These are phyloP conservation scores for Blastomyces silverae DNA, from an alignment of 2,329 filamentous ascomycete genomes.

Conservation along the genomic window DNA sequence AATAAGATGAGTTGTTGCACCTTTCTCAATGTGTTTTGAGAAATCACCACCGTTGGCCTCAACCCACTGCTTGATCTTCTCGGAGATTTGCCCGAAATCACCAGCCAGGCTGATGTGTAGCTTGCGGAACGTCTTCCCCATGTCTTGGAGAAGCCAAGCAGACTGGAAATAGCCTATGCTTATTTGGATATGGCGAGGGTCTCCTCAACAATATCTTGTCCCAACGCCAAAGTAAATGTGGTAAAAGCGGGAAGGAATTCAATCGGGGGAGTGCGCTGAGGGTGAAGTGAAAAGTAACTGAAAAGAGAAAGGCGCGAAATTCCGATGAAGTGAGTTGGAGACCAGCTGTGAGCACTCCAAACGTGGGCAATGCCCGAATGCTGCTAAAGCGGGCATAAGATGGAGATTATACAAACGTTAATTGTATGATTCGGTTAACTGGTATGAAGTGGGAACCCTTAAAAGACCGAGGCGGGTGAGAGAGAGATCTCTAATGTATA, in stretches of 20 bases:
- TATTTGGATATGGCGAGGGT: neutral
- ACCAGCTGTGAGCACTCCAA: neutral
- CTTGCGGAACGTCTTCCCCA: conserved; percentile 46
- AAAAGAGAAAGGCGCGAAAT: neutral
- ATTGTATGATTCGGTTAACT: neutral
- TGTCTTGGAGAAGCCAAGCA: conserved; percentile 13
- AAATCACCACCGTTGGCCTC: conserved; percentile 55
- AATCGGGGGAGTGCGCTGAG: neutral
- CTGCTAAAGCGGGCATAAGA: neutral
- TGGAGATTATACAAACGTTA: neutral
- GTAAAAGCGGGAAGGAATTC: neutral
- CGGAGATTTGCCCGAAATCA: conserved; percentile 47
- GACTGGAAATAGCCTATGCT: neutral
- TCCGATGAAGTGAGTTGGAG: neutral
- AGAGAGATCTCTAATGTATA: neutral
- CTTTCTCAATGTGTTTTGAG: conserved; percentile 44
- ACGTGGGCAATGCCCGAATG: neutral
- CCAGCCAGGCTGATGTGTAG: conserved; percentile 54
- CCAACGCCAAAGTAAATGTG: too few species aligned
- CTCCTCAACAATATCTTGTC: neutral
- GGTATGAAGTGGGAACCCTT: neutral
- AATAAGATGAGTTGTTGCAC: conserved; percentile 63
- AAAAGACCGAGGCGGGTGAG: neutral
- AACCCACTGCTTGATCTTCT: conserved; percentile 62
- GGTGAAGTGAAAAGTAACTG: neutral